Conservation (phyloP, 2,329 filamentous ascomycete genomes). For the Talaromyces verruculosus region DNA sequence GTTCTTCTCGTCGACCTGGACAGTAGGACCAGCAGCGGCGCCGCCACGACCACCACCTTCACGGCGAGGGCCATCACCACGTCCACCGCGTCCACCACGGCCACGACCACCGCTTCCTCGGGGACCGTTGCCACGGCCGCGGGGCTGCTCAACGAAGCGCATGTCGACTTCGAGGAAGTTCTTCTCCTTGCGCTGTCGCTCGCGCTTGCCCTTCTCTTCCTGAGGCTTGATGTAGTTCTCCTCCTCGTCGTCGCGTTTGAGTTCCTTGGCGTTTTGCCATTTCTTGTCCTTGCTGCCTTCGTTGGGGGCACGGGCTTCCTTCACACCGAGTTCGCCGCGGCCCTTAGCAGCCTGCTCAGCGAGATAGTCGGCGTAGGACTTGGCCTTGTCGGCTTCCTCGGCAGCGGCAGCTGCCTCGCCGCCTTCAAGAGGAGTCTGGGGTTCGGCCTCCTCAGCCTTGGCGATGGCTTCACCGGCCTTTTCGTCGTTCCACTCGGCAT, state of each 20-base stretch:
- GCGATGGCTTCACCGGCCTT: conserved; percentile 87
- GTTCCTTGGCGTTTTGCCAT: conserved; percentile 79
- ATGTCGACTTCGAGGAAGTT: conserved; percentile 84
- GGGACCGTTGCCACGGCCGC: conserved; percentile 51
- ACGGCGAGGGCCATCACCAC: conserved; percentile 29
- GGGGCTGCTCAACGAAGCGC: conserved; percentile 70
- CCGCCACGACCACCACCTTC: conserved; percentile 35
- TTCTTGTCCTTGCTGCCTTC: conserved; percentile 93
- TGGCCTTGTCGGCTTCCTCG: conserved; percentile 71
- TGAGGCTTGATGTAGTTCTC: conserved; percentile 71
- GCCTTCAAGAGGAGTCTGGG: conserved; percentile 50
- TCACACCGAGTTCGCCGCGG: conserved; percentile 61
- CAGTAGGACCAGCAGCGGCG: conserved; percentile 29
- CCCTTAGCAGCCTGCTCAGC: conserved; percentile 76
- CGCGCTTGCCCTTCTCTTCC: conserved; percentile 73
- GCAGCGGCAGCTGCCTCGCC: conserved; percentile 36
- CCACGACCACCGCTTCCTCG: conserved; percentile 51
- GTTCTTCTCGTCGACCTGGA: conserved; percentile 48
- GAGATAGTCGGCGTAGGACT: conserved; percentile 88
- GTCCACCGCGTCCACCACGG: conserved; percentile 40
- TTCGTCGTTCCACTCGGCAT: conserved; percentile 86
- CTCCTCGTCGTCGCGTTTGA: conserved; percentile 58
- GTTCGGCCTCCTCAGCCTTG: conserved; percentile 76
- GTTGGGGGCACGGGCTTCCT: conserved; percentile 84
- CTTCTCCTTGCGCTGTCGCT: conserved; percentile 92